Percentiles rank a stretch among this genome's conserved stretches.
phyloP scores from a whole-genome alignment of 2,329 filamentous ascomycete genomes.

The Albophoma yamanashiensis region DNA sequence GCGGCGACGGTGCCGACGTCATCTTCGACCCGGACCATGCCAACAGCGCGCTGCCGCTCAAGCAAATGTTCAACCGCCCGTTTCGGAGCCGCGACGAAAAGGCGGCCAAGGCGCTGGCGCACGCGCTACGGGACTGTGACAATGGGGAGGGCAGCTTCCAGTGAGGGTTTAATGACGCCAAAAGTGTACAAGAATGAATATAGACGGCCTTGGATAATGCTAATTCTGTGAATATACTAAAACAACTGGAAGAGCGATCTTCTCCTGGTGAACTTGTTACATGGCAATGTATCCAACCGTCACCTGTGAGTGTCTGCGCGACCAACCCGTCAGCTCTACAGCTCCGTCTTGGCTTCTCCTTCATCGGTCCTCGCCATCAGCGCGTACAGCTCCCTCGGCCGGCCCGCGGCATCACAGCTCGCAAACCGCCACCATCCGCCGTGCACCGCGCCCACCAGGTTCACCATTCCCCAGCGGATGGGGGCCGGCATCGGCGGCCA shows the following conservation, averaged over 20 bases:
- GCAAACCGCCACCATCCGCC: slow-evolving; percentile 54
- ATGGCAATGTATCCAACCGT: not conserved
- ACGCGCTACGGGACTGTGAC: slow-evolving; percentile 12
- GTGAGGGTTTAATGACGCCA: not conserved
- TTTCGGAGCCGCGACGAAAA: slow-evolving; percentile 45
- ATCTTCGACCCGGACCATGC: slow-evolving; percentile 69
- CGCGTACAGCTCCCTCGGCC: slow-evolving; percentile 43
- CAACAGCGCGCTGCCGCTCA: slow-evolving; percentile 52
- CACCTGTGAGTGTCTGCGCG: not conserved
- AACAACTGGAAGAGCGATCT: not conserved
- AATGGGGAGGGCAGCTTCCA: slow-evolving; percentile 4
- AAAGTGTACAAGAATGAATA: not conserved
- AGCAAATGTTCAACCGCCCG: slow-evolving; percentile 44
- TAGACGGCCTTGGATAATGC: not conserved
- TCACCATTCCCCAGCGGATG: slow-evolving; percentile 48
- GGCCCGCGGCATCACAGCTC: slow-evolving; percentile 44
- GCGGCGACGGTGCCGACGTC: slow-evolving; percentile 49
- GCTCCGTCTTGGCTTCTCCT: slow-evolving; percentile 1
- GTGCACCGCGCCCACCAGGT: slow-evolving; percentile 45
- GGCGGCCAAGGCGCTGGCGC: slow-evolving; percentile 35
- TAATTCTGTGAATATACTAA: not conserved
- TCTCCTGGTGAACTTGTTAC: not conserved
- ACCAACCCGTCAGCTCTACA: not conserved
- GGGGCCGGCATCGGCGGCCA: slow-evolving; percentile 56
- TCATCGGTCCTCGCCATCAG: slow-evolving; percentile 13